Evolutionary conservation across 352 stramenopile species (phyloP), one percentile per base, ranked within the genome.

Genomic region (Phytophthora multivora): DNA sequence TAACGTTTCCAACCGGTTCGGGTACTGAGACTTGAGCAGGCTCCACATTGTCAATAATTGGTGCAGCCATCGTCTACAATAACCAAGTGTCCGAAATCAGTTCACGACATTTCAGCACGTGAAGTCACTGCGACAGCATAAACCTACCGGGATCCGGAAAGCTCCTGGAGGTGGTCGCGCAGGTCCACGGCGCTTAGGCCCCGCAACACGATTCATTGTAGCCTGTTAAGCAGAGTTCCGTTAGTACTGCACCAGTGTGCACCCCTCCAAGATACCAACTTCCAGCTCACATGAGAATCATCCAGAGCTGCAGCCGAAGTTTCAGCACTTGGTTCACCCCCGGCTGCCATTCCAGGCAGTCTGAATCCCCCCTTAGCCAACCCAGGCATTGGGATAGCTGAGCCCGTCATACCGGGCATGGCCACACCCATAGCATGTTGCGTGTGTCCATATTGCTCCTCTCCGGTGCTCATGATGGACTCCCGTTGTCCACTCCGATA

Each of bases 391-490:
- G 87, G 87, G 58, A 95, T 86, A 6, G 83, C 87, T 4, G 82
- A 83, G 0, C 83, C 84, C 4, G 55, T 73, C 81, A 95, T 91
- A 9, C 84, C 87, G 2, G 87, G 87, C 80, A 95, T 91, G 3
- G 81, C 67, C 8, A 93, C 77, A 11, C 85, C 85, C 73, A 88
- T 89, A 30, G 75, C 71, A 45, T 89, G 79, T 47, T 88, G 74
- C 18, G 59, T 79, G 40, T 91, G 71, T 62, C 69, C 82, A 59
- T 94, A 95, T 58, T 91, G 78, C 23, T 77, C 83, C 47, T 95
- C 87, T 11, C 87, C 87, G 5, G 87, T 95, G 38, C 73, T 89
- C 81, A 95, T 92, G 40, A 93, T 93, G 33, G 82, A 89, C 47
- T 73, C 69, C 4, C 59, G 42, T 36, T 70, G 63, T 11, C 31